Percentiles rank a stretch among this genome's conserved stretches.
These are phyloP conservation scores for Mercurialis annua DNA, from an alignment of 345 rosid species.

Conservation along the genomic window DNA sequence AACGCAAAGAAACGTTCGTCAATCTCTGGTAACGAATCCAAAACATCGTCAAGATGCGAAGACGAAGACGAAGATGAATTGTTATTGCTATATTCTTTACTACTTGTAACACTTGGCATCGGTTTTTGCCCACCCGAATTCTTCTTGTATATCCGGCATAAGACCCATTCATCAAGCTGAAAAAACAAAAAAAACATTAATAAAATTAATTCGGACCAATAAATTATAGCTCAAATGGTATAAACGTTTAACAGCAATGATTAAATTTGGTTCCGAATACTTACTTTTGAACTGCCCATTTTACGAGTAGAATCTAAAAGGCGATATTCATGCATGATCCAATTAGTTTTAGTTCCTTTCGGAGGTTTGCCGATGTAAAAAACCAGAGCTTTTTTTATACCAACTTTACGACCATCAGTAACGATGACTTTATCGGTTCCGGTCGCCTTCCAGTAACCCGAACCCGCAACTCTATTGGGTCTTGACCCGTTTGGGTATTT, in stretches of 20 bases:
- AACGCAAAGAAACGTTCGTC: constrained; percentile 43
- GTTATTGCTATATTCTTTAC: constrained; percentile 61
- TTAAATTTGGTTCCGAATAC: not conserved
- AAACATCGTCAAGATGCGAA: constrained; percentile 76
- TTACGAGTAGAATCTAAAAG: constrained; percentile 56
- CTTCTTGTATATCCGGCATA: constrained; percentile 91
- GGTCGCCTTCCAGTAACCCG: constrained; percentile 98
- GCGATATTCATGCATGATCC: constrained; percentile 99
- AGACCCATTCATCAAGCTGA: constrained; percentile 95
- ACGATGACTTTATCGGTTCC: constrained; percentile 85
- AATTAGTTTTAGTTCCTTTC: constrained; percentile 90
- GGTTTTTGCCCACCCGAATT: constrained; percentile 56
- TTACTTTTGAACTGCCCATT: constrained; percentile 68
- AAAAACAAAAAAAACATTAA: not conserved
- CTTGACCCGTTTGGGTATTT: constrained; percentile 94
- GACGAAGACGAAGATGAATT: constrained; percentile 62
- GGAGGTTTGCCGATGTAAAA: constrained; percentile 94
- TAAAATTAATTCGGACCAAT: not conserved
- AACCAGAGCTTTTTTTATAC: constrained; percentile 89
- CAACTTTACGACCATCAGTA: constrained; percentile 69
- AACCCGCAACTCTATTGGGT: constrained; percentile 89
- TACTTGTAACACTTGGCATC: constrained; percentile 40
- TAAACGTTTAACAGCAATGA: not conserved
- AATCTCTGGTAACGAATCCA: constrained; percentile 66
- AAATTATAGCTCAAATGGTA: no score